phyloP scores from a whole-genome alignment of 768 basidiomycete genomes.

The Mycena vitilis region DNA sequence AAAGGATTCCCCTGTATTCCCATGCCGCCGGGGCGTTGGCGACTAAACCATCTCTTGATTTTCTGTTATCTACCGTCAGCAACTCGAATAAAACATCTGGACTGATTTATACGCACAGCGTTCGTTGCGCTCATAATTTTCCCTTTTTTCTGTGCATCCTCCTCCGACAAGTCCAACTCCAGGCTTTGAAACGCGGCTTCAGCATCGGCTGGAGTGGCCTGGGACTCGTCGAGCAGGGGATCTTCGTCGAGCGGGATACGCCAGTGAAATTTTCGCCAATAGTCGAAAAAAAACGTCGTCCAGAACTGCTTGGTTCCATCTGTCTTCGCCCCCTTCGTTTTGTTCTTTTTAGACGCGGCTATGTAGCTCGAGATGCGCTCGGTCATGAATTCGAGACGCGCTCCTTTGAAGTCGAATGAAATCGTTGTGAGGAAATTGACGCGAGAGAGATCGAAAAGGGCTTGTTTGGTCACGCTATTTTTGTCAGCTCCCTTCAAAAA shows the following conservation, averaged over 20 bases:
- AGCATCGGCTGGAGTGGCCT: not conserved
- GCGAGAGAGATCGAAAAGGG: too few species aligned
- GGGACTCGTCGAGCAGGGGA: not conserved
- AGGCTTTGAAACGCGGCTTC: not conserved
- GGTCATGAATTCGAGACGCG: not conserved
- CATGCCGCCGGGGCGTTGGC: not conserved
- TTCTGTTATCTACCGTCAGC: conserved; percentile 1
- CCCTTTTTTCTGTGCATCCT: not conserved
- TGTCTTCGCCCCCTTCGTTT: not conserved
- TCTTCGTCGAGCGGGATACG: not conserved
- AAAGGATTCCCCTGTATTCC: conserved; percentile 1
- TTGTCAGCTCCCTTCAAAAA: too few species aligned
- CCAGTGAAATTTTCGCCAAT: conserved; percentile 15
- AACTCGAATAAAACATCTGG: not conserved
- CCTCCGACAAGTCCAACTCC: not conserved
- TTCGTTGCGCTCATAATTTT: not conserved
- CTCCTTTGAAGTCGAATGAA: conserved; percentile 14
- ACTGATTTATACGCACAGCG: not conserved
- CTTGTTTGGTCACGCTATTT: too few species aligned
- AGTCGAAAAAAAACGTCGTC: not conserved
- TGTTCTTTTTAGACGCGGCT: not conserved
- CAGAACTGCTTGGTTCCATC: not conserved
- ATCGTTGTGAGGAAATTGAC: too few species aligned
- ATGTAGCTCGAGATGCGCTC: not conserved
- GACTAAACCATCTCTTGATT: conserved; percentile 15